A percentile compares a stretch with the other conserved stretches of the same genome.
Evolutionary conservation across 805 yeast species (phyloP).

Genomic region (Cyberlindnera subsufficiens): DNA sequence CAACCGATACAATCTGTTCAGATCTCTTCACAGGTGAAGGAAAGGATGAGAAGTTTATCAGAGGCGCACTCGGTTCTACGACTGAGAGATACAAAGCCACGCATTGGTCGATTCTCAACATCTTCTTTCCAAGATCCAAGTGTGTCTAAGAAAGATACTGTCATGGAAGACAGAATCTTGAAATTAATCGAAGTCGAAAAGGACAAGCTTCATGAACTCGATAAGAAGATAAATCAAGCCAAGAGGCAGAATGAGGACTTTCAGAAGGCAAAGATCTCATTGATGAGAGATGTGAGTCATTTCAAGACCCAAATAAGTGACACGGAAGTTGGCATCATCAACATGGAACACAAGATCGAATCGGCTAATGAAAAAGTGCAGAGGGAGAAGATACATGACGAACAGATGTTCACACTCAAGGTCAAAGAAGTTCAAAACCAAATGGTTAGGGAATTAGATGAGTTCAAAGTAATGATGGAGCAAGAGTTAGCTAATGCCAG

Average conservation of each 20-base stretch:
- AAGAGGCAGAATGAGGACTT: slow-evolving; percentile 4
- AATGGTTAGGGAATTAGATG: slow-evolving; percentile 27
- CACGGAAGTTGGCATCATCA: slow-evolving; percentile 10
- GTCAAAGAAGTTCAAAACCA: slow-evolving; percentile 27
- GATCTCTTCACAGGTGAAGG: slow-evolving; percentile 2
- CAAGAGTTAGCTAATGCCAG: slow-evolving; percentile 27
- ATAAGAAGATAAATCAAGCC: slow-evolving; percentile 6
- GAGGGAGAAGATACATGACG: slow-evolving; percentile 8
- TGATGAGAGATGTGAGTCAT: slow-evolving; percentile 2
- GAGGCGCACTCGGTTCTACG: background rate
- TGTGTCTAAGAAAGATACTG: slow-evolving; percentile 11
- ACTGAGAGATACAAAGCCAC: slow-evolving; percentile 1
- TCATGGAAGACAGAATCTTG: slow-evolving; percentile 5
- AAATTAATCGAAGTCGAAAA: slow-evolving; percentile 8
- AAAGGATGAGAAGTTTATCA: background rate
- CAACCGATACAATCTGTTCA: background rate
- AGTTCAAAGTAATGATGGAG: slow-evolving; percentile 21
- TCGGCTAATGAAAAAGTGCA: background rate
- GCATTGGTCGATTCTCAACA: background rate
- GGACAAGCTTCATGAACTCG: slow-evolving; percentile 8
- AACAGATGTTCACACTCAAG: slow-evolving; percentile 11
- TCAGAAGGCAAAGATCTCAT: background rate
- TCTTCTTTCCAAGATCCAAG: slow-evolving; percentile 10
- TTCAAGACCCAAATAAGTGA: slow-evolving; percentile 13
- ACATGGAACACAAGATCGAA: slow-evolving; percentile 11